A percentile compares a stretch with the other conserved stretches of the same genome.
Conservation (phyloP, 208 protist species). For the Vickermania ingenoplastis region DNA sequence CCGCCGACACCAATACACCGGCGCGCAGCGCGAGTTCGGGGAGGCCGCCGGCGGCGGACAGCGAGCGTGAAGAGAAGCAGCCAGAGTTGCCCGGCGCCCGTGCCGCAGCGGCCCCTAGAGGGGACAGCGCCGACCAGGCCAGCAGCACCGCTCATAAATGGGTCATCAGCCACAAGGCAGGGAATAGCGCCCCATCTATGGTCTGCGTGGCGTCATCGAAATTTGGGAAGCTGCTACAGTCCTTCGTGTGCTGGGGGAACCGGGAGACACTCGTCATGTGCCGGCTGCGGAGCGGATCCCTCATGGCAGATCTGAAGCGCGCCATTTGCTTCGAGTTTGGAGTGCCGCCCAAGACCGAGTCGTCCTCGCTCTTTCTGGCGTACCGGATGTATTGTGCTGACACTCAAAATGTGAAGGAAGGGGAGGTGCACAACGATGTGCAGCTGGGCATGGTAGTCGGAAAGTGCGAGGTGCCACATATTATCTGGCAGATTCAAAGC, state of each 20-base stretch:
- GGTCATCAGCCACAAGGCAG: not conserved
- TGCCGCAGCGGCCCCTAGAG: not conserved
- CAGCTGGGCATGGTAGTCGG: not conserved
- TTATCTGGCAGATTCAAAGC: not conserved
- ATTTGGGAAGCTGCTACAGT: slow-evolving; percentile 14
- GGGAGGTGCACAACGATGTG: slow-evolving; percentile 1
- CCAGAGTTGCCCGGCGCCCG: not conserved
- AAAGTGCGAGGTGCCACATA: not conserved
- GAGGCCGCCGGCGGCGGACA: not conserved
- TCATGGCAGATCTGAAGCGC: slow-evolving; percentile 26
- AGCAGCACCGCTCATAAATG: not conserved
- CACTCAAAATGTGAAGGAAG: slow-evolving; percentile 1
- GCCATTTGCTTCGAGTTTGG: slow-evolving; percentile 21
- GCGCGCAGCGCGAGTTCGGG: not conserved
- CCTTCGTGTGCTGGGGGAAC: slow-evolving; percentile 23
- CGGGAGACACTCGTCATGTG: slow-evolving; percentile 21
- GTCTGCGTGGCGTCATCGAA: not conserved
- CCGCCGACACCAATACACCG: not conserved
- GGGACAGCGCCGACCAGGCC: not conserved
- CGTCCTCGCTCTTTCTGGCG: slow-evolving; percentile 8
- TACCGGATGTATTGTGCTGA: not conserved
- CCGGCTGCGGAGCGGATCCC: slow-evolving; percentile 14
- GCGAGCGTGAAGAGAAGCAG: not conserved
- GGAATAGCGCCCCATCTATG: not conserved
- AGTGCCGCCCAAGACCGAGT: not conserved